phyloP scores from a whole-genome alignment of 139 green algal species.

The Limnomonas spitsbergensis region DNA sequence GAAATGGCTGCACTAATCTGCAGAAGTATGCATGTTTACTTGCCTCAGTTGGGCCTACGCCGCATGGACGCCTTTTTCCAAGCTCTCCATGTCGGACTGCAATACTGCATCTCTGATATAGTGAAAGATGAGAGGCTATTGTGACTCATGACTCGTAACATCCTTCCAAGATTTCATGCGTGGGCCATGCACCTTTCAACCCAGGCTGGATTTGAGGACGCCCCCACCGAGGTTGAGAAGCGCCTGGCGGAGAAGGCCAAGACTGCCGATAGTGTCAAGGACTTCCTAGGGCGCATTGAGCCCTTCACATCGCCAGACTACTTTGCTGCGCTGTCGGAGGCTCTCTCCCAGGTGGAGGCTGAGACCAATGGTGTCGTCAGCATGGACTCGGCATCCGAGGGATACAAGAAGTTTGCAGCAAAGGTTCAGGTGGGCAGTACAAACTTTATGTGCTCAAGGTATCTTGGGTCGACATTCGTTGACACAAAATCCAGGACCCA shows the following conservation, averaged over 20 bases:
- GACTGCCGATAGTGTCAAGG: constrained; percentile 40
- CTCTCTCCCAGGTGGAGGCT: constrained; percentile 40
- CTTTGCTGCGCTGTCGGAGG: constrained; percentile 44
- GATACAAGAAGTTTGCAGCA: constrained; percentile 61
- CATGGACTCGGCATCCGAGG: constrained; percentile 35
- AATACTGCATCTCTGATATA: too few relatives aligned
- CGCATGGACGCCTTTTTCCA: too few relatives aligned
- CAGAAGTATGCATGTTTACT: too few relatives aligned
- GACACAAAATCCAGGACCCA: too few relatives aligned
- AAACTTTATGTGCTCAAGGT: neutral
- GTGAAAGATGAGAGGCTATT: too few relatives aligned
- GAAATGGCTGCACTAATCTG: too few relatives aligned
- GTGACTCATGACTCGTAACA: too few relatives aligned
- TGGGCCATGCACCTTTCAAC: neutral
- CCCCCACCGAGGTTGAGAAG: constrained; percentile 44
- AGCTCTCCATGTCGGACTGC: too few relatives aligned
- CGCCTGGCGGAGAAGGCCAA: constrained; percentile 25
- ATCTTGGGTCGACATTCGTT: neutral
- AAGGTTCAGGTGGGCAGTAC: constrained; percentile 42
- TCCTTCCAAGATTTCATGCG: too few relatives aligned
- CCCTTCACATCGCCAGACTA: constrained; percentile 38
- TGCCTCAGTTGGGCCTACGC: too few relatives aligned
- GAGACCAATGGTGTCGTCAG: constrained; percentile 31
- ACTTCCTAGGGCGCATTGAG: constrained; percentile 39
- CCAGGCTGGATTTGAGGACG: constrained; percentile 50